Conservation (phyloP, 169 alveolate genomes). For the Sarcocystis neurona region DNA sequence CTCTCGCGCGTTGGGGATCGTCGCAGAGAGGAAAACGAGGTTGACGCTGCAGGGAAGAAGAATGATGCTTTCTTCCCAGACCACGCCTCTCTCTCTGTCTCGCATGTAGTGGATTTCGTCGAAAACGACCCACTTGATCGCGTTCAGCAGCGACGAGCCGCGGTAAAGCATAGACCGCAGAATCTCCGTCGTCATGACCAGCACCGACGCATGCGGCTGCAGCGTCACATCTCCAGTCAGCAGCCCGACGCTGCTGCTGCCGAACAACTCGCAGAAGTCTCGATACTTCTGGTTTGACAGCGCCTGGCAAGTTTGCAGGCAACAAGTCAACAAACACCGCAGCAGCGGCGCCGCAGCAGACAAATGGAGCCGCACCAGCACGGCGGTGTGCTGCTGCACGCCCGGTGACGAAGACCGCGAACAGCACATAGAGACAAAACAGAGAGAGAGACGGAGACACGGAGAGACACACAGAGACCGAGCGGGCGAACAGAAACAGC, state of each 20-base stretch:
- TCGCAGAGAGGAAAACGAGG: conserved; percentile 97
- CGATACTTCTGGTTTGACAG: conserved; percentile 98
- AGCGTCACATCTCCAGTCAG: conserved; percentile 99
- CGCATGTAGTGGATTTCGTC: conserved; percentile 99
- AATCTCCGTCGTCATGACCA: conserved; percentile 99
- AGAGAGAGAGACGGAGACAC: neutral
- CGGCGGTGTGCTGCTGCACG: neutral
- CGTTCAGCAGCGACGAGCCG: conserved; percentile 95
- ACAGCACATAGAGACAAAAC: too few species aligned
- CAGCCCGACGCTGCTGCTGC: conserved; percentile 95
- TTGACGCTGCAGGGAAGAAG: conserved; percentile 85
- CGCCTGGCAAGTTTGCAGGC: conserved; percentile 79
- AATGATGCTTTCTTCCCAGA: conserved; percentile 99
- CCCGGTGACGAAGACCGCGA: too few species aligned
- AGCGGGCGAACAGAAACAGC: neutral
- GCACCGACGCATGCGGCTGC: conserved; percentile 95
- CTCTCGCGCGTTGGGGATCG: conserved; percentile 98
- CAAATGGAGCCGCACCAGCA: neutral
- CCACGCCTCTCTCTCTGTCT: conserved; percentile 99
- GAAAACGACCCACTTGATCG: conserved; percentile 94
- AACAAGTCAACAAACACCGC: neutral
- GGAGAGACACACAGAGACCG: neutral
- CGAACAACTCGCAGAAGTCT: conserved; percentile 95
- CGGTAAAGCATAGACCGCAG: conserved; percentile 96
- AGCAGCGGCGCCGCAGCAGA: neutral